Percentiles rank a stretch among this genome's conserved stretches.
Conservation (phyloP, 169 alveolate species). For the Babesia bovis region DNA sequence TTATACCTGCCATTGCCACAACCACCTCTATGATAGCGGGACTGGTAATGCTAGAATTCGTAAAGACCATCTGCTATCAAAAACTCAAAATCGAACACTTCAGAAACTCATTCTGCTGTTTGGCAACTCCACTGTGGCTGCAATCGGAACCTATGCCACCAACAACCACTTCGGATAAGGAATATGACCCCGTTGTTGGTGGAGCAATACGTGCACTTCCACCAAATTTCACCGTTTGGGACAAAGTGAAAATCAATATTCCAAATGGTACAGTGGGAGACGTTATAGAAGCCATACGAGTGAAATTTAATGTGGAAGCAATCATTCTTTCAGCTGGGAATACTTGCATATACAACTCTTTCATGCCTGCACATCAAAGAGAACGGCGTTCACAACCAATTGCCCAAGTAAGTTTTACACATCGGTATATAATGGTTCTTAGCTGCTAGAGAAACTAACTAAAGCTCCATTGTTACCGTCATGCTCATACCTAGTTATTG, state of each 20-base stretch:
- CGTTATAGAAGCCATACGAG: slow-evolving; percentile 48
- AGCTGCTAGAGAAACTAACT: slow-evolving; percentile 77
- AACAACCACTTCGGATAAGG: slow-evolving; percentile 79
- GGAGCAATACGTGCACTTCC: slow-evolving; percentile 96
- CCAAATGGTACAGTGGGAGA: slow-evolving; percentile 72
- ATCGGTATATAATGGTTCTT: slow-evolving; percentile 82
- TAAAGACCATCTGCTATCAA: slow-evolving; percentile 75
- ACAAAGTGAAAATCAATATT: slow-evolving; percentile 86
- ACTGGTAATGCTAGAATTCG: slow-evolving; percentile 90
- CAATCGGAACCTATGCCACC: slow-evolving; percentile 91
- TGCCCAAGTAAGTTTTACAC: slow-evolving; percentile 79
- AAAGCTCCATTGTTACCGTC: slow-evolving; percentile 71
- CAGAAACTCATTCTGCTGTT: slow-evolving; percentile 93
- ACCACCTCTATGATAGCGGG: slow-evolving; percentile 99
- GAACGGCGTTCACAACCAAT: slow-evolving; percentile 73
- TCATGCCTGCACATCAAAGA: slow-evolving; percentile 50
- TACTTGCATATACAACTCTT: slow-evolving; percentile 67
- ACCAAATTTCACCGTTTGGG: slow-evolving; percentile 96
- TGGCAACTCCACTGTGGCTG: slow-evolving; percentile 91
- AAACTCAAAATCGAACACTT: slow-evolving; percentile 66
- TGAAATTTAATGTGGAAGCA: slow-evolving; percentile 65
- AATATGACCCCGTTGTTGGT: slow-evolving; percentile 90
- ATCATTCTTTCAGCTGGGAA: slow-evolving; percentile 67
- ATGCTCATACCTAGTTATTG: slow-evolving; percentile 82
- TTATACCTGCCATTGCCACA: slow-evolving; percentile 99